These are phyloP conservation scores for Ampelomyces quisqualis DNA, from an alignment of 2,329 filamentous ascomycete genomes.

Conservation along the genomic window DNA sequence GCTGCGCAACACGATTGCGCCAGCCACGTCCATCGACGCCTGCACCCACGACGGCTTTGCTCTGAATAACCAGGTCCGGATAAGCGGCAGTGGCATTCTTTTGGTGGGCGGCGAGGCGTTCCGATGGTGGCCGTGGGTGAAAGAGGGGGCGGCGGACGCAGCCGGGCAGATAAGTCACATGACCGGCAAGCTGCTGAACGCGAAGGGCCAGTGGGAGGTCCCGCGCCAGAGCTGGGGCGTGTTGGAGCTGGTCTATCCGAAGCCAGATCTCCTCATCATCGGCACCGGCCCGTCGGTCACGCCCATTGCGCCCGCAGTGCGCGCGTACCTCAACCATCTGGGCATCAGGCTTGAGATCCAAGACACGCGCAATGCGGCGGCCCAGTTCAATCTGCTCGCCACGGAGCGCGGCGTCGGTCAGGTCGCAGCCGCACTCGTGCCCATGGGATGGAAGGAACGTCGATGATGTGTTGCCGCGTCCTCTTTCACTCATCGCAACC, in stretches of 20 bases:
- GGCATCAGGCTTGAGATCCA: slow-evolving; percentile 85
- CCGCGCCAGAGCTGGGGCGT: slow-evolving; percentile 69
- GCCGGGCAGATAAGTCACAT: too few relatives aligned
- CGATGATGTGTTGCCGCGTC: background rate
- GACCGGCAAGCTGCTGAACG: slow-evolving; percentile 62
- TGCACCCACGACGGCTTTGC: slow-evolving; percentile 83
- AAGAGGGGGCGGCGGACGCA: slow-evolving; percentile 36
- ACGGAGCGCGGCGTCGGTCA: slow-evolving; percentile 85
- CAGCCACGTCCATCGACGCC: slow-evolving; percentile 79
- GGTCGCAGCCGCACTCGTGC: slow-evolving; percentile 84
- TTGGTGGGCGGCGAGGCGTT: slow-evolving; percentile 87
- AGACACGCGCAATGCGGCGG: slow-evolving; percentile 90
- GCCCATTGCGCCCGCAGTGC: slow-evolving; percentile 74
- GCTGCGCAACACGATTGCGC: slow-evolving; percentile 70
- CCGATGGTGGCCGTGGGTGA: slow-evolving; percentile 79
- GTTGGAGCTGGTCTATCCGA: slow-evolving; percentile 77
- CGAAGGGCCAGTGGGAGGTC: slow-evolving; percentile 79
- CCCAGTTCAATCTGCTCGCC: slow-evolving; percentile 93
- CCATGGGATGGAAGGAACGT: slow-evolving; percentile 66
- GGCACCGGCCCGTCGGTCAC: slow-evolving; percentile 76
- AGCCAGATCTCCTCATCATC: slow-evolving; percentile 91
- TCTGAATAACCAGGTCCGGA: slow-evolving; percentile 75
- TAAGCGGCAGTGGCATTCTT: slow-evolving; percentile 69
- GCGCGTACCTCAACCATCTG: slow-evolving; percentile 69
- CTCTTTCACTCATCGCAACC: slow-evolving; percentile 10